These are phyloP conservation scores for Diaporthe citrichinensis DNA, from an alignment of 2,329 filamentous ascomycete species.

Conservation along the genomic window DNA sequence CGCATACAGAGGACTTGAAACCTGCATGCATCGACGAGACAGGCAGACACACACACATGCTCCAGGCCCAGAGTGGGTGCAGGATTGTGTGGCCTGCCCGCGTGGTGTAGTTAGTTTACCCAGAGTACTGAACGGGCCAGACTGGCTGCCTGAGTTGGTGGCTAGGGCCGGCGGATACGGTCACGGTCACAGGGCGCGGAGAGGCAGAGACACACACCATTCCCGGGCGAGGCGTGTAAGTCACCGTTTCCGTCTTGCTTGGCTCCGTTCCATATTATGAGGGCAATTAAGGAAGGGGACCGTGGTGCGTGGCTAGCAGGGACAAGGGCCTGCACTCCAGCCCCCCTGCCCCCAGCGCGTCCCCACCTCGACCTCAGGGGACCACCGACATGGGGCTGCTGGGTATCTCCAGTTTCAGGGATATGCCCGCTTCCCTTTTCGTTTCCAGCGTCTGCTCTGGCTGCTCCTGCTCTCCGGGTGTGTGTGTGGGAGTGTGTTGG, in stretches of 20 bases:
- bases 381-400: constrained; percentile 30
- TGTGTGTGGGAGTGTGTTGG: background rate
- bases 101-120: background rate
- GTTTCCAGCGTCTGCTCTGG: constrained; percentile 19
- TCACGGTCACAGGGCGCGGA: background rate
- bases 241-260: constrained; percentile 37
- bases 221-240: constrained; percentile 35
- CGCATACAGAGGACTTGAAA: constrained; percentile 19
- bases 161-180: background rate
- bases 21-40: constrained; percentile 30
- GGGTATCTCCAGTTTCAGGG: constrained; percentile 33
- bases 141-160: too few relatives aligned
- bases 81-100: background rate
- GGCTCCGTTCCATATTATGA: constrained; percentile 30
- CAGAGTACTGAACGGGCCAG: background rate
- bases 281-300: constrained; percentile 32
- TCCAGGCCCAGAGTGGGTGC: background rate
- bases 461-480: background rate
- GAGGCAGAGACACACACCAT: background rate
- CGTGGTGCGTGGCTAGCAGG: constrained; percentile 37
- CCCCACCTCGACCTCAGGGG: constrained; percentile 36
- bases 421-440: constrained; percentile 34
- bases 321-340: background rate
- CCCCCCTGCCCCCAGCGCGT: constrained; percentile 18
- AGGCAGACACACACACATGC: background rate